Percentiles rank a stretch among this genome's conserved stretches.
Evolutionary conservation across 2,329 filamentous ascomycete genomes (phyloP).

Genomic region (Sporothrix luriei): DNA sequence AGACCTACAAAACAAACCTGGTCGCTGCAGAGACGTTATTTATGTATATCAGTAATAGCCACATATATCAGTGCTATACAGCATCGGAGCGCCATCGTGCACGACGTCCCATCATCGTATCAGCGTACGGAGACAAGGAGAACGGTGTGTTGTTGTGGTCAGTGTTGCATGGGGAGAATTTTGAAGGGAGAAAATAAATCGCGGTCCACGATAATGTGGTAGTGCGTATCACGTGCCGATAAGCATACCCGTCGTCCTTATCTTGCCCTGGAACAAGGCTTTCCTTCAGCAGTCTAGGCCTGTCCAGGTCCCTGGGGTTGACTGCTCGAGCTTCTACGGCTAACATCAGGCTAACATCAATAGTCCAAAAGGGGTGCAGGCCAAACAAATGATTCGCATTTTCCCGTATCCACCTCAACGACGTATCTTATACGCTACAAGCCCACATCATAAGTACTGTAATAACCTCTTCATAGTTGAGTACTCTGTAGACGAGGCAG

Average conservation of each 20-base stretch:
- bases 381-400: neutral
- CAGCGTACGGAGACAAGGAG: neutral
- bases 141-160: constrained; percentile 11
- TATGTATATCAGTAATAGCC: neutral
- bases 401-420: no score
- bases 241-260: neutral
- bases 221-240: neutral
- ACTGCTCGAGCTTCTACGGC: no score
- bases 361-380: neutral
- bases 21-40: neutral
- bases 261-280: neutral
- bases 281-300: neutral
- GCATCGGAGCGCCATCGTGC: constrained; percentile 1
- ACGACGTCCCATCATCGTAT: neutral
- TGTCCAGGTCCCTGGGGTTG: neutral
- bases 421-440: neutral
- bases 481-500: neutral
- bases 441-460: neutral
- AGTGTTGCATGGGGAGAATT: constrained; percentile 7
- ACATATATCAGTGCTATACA: neutral
- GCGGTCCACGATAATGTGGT: neutral
- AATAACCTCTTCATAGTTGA: neutral
- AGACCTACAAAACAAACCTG: constrained; percentile 10
- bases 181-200: constrained; percentile 8
- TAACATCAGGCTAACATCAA: no score